Base-by-base conservation (phyloP, 2,329 filamentous ascomycete genomes). In the Claviceps monticola region DNA sequence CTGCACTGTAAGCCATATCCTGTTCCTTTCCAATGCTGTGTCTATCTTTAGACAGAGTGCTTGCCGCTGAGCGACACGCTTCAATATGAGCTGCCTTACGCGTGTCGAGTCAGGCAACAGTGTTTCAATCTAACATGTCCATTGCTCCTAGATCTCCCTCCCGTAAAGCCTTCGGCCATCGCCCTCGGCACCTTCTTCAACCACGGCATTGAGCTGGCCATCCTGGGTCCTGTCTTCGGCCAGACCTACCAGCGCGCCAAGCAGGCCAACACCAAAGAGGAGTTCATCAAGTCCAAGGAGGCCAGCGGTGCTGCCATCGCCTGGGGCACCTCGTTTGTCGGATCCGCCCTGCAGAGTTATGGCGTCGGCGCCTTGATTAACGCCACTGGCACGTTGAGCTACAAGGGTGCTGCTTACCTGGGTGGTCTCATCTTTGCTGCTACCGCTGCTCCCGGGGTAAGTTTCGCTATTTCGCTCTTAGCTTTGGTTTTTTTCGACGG, bases 151-250 rank as follows among this genome's bases (percentile, higher is more conserved):
- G 76, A 80, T 65, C 74, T 82, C 37, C 78, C 78, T 58, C 68
- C 90, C 60, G 93, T 98, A 66, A 97, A 96, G 84, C 93, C 93
- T 62, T 96, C 90, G 66, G 91, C 93, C 64, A 95, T 98, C 66
- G 93, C 91, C 65, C 82, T 97, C 65, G 93, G 93, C 73, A 93
- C 90, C 57, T 74, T 89, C 70, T 98, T 96, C 83, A 96, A 86
- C 79, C 91, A 98, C 74, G 83, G 84, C 63, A 78, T 88, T 63
- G 93, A 93, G 65, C 83, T 93, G 58, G 90, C 87, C 57, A 82
- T 97, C 62, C 80, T 97, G 56, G 79, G 82, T 54, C 91, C 91
- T 57, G 74, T 97, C 71, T 95, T 97, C 68, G 91, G 93, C 66
- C 84, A 94, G 65, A 91, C 88, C 65, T 96, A 95, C 80, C 84